A percentile compares a stretch with the other conserved stretches of the same genome.
Evolutionary conservation across 495 filamentous ascomycete genomes (phyloP).

Genomic region (Aspergillus heteromorphus): DNA sequence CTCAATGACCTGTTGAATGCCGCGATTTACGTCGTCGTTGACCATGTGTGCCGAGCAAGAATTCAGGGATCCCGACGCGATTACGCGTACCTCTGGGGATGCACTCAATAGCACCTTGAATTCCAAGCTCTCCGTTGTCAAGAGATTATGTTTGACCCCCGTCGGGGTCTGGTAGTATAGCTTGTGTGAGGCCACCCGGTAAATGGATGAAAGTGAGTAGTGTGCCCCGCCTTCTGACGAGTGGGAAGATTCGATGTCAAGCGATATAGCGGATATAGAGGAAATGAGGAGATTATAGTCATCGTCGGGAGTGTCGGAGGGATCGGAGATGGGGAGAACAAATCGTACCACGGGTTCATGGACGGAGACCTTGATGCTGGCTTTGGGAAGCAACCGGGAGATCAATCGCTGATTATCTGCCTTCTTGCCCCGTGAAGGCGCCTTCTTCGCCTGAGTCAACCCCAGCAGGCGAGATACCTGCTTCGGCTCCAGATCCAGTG

Average conservation of each 20-base stretch:
- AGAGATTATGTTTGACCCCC: constrained; percentile 74
- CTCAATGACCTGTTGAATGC: constrained; percentile 82
- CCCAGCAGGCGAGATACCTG: constrained; percentile 82
- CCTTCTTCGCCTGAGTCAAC: constrained; percentile 57
- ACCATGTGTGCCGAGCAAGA: constrained; percentile 88
- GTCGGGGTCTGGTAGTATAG: constrained; percentile 91
- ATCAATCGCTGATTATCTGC: constrained; percentile 61
- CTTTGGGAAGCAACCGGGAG: constrained; percentile 89
- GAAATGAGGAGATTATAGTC: constrained; percentile 94
- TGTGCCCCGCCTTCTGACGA: constrained; percentile 77
- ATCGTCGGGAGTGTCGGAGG: constrained; percentile 45
- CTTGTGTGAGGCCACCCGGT: constrained; percentile 80
- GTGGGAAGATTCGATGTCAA: constrained; percentile 93
- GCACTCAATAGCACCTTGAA: constrained; percentile 79
- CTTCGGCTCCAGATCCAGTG: constrained; percentile 88
- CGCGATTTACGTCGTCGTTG: constrained; percentile 83
- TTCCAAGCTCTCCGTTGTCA: constrained; percentile 81
- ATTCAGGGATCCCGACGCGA: constrained; percentile 72
- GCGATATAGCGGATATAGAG: constrained; percentile 82
- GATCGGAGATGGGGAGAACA: constrained; percentile 68
- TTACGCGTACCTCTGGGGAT: constrained; percentile 76
- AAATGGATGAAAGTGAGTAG: constrained; percentile 76
- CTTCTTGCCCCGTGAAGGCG: constrained; percentile 41
- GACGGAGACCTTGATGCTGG: constrained; percentile 89
- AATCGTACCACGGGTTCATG: constrained; percentile 94